Conservation (phyloP, 352 stramenopile genomes). For the Phytophthora vignae region DNA sequence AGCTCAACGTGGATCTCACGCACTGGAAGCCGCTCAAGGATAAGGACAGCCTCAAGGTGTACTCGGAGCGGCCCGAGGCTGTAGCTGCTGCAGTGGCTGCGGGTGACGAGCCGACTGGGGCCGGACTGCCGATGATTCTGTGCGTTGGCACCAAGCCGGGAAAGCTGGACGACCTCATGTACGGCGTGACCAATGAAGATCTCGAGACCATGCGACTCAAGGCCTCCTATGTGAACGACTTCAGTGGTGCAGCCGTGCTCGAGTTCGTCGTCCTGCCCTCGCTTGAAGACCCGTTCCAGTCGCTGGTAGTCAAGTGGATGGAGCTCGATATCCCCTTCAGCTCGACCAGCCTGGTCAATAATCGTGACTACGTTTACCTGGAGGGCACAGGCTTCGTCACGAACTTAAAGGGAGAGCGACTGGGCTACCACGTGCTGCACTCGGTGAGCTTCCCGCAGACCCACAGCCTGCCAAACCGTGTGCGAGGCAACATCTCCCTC, state of each 20-base stretch:
- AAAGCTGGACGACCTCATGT: conserved; percentile 31
- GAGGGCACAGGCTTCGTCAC: conserved; percentile 24
- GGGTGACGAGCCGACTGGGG: conserved; percentile 7
- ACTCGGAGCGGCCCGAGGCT: conserved; percentile 13
- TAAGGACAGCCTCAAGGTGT: conserved; percentile 18
- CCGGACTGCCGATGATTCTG: conserved; percentile 26
- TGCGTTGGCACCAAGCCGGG: conserved; percentile 20
- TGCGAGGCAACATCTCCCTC: neutral
- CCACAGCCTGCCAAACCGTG: neutral
- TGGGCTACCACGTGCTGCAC: conserved; percentile 5
- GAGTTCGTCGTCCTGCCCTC: conserved; percentile 10
- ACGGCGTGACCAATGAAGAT: conserved; percentile 14
- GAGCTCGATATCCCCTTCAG: conserved; percentile 35
- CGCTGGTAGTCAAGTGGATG: conserved; percentile 28
- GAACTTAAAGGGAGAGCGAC: conserved; percentile 5
- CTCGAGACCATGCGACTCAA: conserved; percentile 15
- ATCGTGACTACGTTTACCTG: conserved; percentile 35
- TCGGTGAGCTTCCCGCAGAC: neutral
- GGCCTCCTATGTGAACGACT: conserved; percentile 13
- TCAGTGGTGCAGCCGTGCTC: conserved; percentile 15
- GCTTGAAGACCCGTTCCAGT: conserved; percentile 31
- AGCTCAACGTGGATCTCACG: neutral
- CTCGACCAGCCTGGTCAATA: conserved; percentile 29
- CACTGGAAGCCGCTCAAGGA: conserved; percentile 21
- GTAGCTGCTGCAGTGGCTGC: conserved; percentile 10